These are phyloP conservation scores for Fusarium gaditjirri DNA, from an alignment of 2,329 filamentous ascomycete genomes.

Conservation along the genomic window DNA sequence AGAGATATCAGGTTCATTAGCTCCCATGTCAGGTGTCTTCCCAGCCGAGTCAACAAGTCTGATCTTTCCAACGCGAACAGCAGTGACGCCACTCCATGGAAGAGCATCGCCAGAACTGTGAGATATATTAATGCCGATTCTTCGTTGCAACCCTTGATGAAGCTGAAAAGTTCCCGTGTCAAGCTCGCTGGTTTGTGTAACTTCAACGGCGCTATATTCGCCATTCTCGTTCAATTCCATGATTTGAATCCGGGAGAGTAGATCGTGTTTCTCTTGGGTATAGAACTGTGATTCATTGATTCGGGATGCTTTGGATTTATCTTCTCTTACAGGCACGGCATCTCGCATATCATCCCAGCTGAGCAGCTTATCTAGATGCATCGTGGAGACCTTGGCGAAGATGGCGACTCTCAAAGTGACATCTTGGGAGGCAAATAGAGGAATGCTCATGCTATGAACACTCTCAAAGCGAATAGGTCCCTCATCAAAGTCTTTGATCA, in stretches of 20 bases:
- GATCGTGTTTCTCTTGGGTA: slow-evolving; percentile 91
- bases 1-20: slow-evolving; percentile 76
- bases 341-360: slow-evolving; percentile 99
- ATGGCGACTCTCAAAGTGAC: slow-evolving; percentile 86
- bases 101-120: slow-evolving; percentile 90
- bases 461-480: slow-evolving; percentile 93
- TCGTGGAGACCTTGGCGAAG: slow-evolving; percentile 88
- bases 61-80: slow-evolving; percentile 82
- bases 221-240: slow-evolving; percentile 92
- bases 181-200: slow-evolving; percentile 83
- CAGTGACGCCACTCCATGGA: slow-evolving; percentile 86
- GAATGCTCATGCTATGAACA: slow-evolving; percentile 97
- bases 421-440: slow-evolving; percentile 75
- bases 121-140: slow-evolving; percentile 87
- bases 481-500: slow-evolving; percentile 94
- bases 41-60: slow-evolving; percentile 86
- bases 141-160: slow-evolving; percentile 91
- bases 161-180: slow-evolving; percentile 94
- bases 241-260: slow-evolving; percentile 88
- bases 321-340: slow-evolving; percentile 65
- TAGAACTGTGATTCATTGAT: slow-evolving; percentile 94
- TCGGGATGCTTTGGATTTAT: slow-evolving; percentile 68
- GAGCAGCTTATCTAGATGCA: slow-evolving; percentile 95
- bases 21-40: slow-evolving; percentile 82
- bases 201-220: slow-evolving; percentile 91